phyloP scores from a whole-genome alignment of 257 asterid species.

The Nicotiana knightiana region DNA sequence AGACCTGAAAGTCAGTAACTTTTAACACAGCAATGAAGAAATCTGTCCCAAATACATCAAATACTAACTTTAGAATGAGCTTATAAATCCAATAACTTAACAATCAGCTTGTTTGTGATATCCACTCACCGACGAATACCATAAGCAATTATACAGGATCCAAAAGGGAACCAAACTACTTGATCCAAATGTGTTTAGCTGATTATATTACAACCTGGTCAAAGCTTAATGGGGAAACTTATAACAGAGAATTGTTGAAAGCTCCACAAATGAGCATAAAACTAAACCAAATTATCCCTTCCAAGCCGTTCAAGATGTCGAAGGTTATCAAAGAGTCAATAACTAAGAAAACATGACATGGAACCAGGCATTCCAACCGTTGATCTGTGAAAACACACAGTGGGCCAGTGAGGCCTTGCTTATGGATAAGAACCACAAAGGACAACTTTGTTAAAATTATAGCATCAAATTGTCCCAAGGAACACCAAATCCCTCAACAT shows the following conservation, averaged over 20 bases:
- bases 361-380: background rate
- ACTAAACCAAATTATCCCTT: background rate
- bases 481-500: slow-evolving; percentile 4
- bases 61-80: background rate
- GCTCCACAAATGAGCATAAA: background rate
- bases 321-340: background rate
- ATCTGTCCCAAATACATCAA: background rate
- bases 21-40: background rate
- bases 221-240: background rate
- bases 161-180: background rate
- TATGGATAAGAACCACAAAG: background rate
- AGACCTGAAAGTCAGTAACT: slow-evolving; percentile 17
- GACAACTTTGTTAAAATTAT: background rate
- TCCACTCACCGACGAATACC: background rate
- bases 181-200: background rate
- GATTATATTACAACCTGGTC: background rate
- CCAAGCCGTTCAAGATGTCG: background rate
- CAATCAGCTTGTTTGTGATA: background rate
- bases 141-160: background rate
- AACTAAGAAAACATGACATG: background rate
- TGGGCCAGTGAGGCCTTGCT: background rate
- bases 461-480: background rate
- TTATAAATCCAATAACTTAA: background rate
- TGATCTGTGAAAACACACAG: background rate
- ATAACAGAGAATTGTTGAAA: background rate